A percentile compares a stretch with the other conserved stretches of the same genome.
Evolutionary conservation across 371 early-diverging fungal genomes (phyloP).

Genomic region (Mortierella sp.): DNA sequence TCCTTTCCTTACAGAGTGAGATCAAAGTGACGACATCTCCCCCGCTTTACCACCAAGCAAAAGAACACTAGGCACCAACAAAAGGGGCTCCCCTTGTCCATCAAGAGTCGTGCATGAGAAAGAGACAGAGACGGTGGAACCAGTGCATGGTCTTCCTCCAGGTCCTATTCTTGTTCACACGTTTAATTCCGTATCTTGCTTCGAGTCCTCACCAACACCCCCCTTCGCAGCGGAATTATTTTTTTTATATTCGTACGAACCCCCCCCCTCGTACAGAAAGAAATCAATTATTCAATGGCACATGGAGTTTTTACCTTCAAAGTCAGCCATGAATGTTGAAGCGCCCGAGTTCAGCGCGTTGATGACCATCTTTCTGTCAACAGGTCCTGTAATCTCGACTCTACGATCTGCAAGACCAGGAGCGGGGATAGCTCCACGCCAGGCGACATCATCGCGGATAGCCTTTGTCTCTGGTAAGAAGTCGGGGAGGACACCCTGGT

Average conservation of each 20-base stretch:
- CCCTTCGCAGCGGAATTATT: too few relatives aligned
- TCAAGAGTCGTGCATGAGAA: too few relatives aligned
- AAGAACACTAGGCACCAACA: too few relatives aligned
- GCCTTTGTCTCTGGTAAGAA: conserved; percentile 92
- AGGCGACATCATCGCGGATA: conserved; percentile 89
- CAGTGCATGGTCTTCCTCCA: too few relatives aligned
- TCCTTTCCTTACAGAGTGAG: too few relatives aligned
- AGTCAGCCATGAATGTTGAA: conserved; percentile 96
- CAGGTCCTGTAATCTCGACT: conserved; percentile 98
- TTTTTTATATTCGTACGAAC: not conserved
- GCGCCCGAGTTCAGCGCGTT: conserved; percentile 96
- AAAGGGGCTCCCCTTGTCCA: too few relatives aligned
- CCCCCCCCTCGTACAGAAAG: not conserved
- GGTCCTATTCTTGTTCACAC: too few relatives aligned
- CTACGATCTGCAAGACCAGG: conserved; percentile 93
- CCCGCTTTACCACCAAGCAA: too few relatives aligned
- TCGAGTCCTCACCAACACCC: too few relatives aligned
- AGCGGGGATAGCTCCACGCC: conserved; percentile 91
- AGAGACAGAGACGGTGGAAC: too few relatives aligned
- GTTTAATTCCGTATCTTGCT: not conserved
- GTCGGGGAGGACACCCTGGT: conserved; percentile 85
- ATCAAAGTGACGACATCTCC: too few relatives aligned
- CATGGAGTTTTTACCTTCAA: conserved; percentile 77
- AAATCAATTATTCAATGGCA: not conserved
- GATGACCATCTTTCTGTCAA: conserved; percentile 98